Evolutionary conservation across 768 basidiomycete genomes (phyloP).

Genomic region (Phanerochaete carnosa): DNA sequence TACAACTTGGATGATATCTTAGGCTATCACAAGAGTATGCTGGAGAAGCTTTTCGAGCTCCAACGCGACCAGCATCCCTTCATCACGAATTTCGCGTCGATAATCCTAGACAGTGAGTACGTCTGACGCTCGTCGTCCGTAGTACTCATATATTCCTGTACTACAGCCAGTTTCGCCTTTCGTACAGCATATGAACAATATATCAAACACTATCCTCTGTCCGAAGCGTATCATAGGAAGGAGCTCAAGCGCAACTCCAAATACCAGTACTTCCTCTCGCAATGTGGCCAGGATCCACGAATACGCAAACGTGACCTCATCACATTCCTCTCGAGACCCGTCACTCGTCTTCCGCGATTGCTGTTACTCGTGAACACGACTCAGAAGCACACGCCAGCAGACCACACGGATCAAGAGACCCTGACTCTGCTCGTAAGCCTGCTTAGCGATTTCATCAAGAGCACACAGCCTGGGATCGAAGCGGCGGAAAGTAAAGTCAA

Average conservation of each 20-base stretch:
- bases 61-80: constrained; percentile 86
- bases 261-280: constrained; percentile 67
- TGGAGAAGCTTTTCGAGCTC: constrained; percentile 70
- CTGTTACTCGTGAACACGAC: constrained; percentile 71
- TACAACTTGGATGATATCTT: constrained; percentile 74
- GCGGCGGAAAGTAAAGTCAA: constrained; percentile 91
- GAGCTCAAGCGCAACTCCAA: constrained; percentile 66
- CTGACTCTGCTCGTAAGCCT: constrained; percentile 71
- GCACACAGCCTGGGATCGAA: constrained; percentile 86
- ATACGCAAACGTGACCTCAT: constrained; percentile 46
- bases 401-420: constrained; percentile 78
- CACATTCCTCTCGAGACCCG: constrained; percentile 81
- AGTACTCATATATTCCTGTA: constrained; percentile 1
- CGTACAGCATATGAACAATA: constrained; percentile 72
- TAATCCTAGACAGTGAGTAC: constrained; percentile 72
- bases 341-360: constrained; percentile 83
- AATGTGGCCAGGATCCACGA: constrained; percentile 58
- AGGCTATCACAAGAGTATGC: constrained; percentile 62
- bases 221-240: constrained; percentile 77
- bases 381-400: constrained; percentile 58
- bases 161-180: constrained; percentile 39
- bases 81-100: constrained; percentile 78
- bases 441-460: constrained; percentile 71
- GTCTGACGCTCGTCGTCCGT: background rate
- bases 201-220: constrained; percentile 85